phyloP scores from a whole-genome alignment of 306 rosid species.

The Alnus rubra region DNA sequence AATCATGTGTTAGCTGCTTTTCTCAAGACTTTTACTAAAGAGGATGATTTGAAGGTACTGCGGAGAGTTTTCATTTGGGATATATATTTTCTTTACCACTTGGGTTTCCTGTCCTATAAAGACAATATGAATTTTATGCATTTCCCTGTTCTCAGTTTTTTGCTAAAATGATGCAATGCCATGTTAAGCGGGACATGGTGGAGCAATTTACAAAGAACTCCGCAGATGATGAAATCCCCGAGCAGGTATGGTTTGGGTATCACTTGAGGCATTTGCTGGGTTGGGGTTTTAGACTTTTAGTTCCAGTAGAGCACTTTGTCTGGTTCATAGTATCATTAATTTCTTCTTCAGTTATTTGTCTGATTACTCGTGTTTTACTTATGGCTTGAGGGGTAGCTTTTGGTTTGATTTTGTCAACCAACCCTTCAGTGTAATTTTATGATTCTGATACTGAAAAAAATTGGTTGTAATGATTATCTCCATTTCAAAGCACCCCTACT shows the following conservation, averaged over 20 bases:
- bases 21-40: conserved; percentile 59
- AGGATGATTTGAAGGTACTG: conserved; percentile 57
- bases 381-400: neutral
- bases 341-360: neutral
- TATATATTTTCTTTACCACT: neutral
- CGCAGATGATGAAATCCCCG: conserved; percentile 49
- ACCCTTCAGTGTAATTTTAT: conserved; percentile 2
- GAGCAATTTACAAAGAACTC: conserved; percentile 39
- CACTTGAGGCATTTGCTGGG: neutral
- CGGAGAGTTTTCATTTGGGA: neutral
- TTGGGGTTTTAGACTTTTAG: neutral
- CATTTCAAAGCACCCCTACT: neutral
- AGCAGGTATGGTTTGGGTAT: conserved; percentile 55
- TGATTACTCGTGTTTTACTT: neutral
- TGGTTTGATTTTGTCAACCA: neutral
- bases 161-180: conserved; percentile 49
- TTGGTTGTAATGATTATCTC: neutral
- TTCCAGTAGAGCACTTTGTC: neutral
- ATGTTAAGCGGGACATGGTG: conserved; percentile 46
- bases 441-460: neutral
- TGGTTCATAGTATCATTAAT: neutral
- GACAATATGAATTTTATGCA: neutral
- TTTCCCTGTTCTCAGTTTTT: conserved; percentile 45
- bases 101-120: neutral
- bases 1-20: conserved; percentile 57